Conservation (phyloP, 2,329 filamentous ascomycete species). For the Lachnellula arida region DNA sequence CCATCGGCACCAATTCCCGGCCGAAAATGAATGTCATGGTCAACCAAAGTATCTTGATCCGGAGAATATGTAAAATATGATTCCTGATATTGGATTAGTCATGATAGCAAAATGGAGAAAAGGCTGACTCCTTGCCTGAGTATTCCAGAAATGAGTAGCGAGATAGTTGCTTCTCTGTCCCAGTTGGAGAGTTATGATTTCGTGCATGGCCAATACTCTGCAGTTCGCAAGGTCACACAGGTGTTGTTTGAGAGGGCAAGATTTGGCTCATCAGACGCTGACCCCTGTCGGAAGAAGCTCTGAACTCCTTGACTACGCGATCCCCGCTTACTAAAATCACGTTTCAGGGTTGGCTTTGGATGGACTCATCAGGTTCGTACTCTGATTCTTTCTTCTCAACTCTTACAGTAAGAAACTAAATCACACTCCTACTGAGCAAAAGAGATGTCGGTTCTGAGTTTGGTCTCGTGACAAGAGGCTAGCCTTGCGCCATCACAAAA, state of each 20-base stretch:
- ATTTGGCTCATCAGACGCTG: background rate
- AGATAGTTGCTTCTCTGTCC: constrained; percentile 91
- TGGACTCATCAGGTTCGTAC: no score
- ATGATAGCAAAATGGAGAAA: background rate
- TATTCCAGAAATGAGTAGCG: constrained; percentile 96
- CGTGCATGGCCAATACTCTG: constrained; percentile 61
- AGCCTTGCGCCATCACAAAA: no score
- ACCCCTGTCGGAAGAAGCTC: background rate
- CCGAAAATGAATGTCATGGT: constrained; percentile 87
- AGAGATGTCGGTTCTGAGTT: no score
- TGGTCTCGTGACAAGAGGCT: no score
- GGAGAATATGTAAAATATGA: constrained; percentile 90
- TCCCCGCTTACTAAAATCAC: no score
- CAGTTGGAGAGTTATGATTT: constrained; percentile 90
- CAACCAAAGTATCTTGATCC: constrained; percentile 60
- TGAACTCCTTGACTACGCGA: no score
- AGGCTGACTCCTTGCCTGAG: constrained; percentile 54
- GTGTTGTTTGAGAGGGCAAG: background rate
- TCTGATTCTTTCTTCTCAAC: no score
- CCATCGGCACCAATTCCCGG: constrained; percentile 78
- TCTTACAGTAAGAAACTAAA: no score
- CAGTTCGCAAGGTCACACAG: background rate
- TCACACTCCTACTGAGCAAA: no score
- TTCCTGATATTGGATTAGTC: constrained; percentile 54
- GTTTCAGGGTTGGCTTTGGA: no score